Percentiles rank a stretch among this genome's conserved stretches.
These are phyloP conservation scores for Candida railenensis DNA, from an alignment of 805 yeast genomes.

Conservation along the genomic window DNA sequence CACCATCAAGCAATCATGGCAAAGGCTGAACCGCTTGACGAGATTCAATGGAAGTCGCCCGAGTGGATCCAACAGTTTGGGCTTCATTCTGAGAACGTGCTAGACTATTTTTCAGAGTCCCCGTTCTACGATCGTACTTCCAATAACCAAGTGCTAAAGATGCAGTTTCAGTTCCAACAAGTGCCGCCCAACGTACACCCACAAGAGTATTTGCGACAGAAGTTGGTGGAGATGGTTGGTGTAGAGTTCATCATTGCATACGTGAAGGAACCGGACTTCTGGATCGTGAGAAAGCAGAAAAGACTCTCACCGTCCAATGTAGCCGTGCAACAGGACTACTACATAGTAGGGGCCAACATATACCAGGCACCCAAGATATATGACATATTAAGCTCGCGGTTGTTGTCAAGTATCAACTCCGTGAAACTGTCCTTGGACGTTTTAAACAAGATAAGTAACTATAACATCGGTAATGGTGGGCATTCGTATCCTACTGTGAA, in stretches of 20 bases:
- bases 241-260: constrained; percentile 75
- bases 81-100: constrained; percentile 80
- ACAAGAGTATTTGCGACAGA: constrained; percentile 46
- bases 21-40: constrained; percentile 57
- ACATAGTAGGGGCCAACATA: constrained; percentile 86
- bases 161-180: constrained; percentile 87
- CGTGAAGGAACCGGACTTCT: constrained; percentile 85
- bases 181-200: constrained; percentile 33
- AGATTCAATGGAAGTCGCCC: constrained; percentile 95
- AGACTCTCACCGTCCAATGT: constrained; percentile 54
- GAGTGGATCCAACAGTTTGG: constrained; percentile 95
- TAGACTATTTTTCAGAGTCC: constrained; percentile 89
- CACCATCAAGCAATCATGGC: not conserved
- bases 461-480: constrained; percentile 34
- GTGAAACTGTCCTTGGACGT: constrained; percentile 33
- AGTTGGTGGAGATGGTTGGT: constrained; percentile 78
- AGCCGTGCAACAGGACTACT: constrained; percentile 69
- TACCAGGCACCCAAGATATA: constrained; percentile 85
- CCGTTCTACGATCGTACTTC: constrained; percentile 95
- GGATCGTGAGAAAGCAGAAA: constrained; percentile 85
- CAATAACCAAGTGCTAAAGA: constrained; percentile 89
- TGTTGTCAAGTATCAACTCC: constrained; percentile 40
- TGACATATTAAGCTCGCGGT: constrained; percentile 69
- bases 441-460: constrained; percentile 31
- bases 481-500: constrained; percentile 22